Conservation (phyloP, 202 grass and related monocot genomes). For the Schoenoplectus tabernaemontani region DNA sequence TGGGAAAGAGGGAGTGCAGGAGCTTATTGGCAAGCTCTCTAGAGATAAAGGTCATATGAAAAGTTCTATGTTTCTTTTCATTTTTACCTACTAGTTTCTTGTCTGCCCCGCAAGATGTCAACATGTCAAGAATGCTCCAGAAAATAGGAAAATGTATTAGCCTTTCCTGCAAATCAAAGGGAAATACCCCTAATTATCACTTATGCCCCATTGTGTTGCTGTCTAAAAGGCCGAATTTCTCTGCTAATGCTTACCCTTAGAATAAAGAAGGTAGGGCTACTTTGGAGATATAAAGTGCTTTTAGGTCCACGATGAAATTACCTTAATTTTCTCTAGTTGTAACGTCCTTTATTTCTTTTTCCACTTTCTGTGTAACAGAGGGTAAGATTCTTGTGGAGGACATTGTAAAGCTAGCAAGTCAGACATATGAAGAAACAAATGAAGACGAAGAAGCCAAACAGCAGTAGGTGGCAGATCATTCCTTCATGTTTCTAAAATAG, state of each 20-base stretch:
- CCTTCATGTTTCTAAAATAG: constrained; percentile 1
- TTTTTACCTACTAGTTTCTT: too few relatives aligned
- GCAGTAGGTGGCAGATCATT: constrained; percentile 17
- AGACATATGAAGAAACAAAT: constrained; percentile 40
- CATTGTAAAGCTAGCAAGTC: constrained; percentile 62
- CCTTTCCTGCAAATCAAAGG: background rate
- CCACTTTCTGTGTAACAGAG: constrained; percentile 31
- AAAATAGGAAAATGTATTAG: background rate
- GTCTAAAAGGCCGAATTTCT: background rate
- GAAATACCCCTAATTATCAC: background rate
- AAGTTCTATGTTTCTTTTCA: background rate
- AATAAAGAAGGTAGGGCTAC: background rate
- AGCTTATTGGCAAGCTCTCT: constrained; percentile 88
- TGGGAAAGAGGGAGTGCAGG: constrained; percentile 88
- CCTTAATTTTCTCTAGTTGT: background rate
- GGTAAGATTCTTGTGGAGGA: constrained; percentile 91
- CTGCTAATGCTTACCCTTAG: background rate
- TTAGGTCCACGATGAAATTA: background rate
- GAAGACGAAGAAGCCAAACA: constrained; percentile 24
- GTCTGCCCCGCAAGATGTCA: background rate
- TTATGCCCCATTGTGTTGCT: too few relatives aligned
- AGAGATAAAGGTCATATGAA: constrained; percentile 71
- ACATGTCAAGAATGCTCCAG: background rate
- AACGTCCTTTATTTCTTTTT: background rate
- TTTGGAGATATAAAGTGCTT: background rate